Evolutionary conservation across 371 early-diverging fungal species (phyloP).

Genomic region (Apophysomyces ossiformis): DNA sequence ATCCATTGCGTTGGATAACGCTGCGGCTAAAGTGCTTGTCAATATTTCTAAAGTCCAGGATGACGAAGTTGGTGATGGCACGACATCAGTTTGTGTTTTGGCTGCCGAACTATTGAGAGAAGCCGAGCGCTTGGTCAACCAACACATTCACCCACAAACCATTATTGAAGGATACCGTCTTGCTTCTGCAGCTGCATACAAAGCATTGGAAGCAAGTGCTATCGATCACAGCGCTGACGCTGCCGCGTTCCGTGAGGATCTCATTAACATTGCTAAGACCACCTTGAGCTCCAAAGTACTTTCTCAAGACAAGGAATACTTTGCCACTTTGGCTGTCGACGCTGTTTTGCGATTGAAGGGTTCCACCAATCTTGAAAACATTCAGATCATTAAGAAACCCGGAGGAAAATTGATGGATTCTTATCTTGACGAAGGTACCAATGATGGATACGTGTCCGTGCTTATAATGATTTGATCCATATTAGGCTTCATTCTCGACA

Average conservation of each 20-base stretch:
- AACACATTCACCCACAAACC: slow-evolving; percentile 98
- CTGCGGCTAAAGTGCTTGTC: slow-evolving; percentile 98
- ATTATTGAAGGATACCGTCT: slow-evolving; percentile 97
- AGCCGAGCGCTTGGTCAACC: slow-evolving; percentile 92
- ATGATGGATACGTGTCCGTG: not conserved
- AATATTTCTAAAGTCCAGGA: slow-evolving; percentile 99
- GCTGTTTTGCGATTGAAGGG: slow-evolving; percentile 97
- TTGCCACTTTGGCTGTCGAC: slow-evolving; percentile 96
- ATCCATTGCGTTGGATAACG: slow-evolving; percentile 97
- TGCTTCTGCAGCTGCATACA: slow-evolving; percentile 88
- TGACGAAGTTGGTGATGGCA: slow-evolving; percentile 99
- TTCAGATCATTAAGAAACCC: slow-evolving; percentile 99
- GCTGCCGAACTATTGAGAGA: slow-evolving; percentile 97
- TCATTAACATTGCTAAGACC: slow-evolving; percentile 98
- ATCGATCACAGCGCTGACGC: slow-evolving; percentile 76
- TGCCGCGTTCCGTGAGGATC: slow-evolving; percentile 81
- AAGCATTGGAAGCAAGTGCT: slow-evolving; percentile 86
- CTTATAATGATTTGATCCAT: not conserved
- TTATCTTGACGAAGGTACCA: slow-evolving; percentile 91
- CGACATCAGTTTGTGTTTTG: slow-evolving; percentile 98
- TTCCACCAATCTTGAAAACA: slow-evolving; percentile 96
- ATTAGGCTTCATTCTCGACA: slow-evolving; percentile 95
- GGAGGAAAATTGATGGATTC: slow-evolving; percentile 98
- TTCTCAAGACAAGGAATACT: slow-evolving; percentile 96
- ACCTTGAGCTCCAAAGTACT: slow-evolving; percentile 98